Evolutionary conservation across 2,329 filamentous ascomycete species (phyloP).

Genomic region (Alternaria incomplexa): DNA sequence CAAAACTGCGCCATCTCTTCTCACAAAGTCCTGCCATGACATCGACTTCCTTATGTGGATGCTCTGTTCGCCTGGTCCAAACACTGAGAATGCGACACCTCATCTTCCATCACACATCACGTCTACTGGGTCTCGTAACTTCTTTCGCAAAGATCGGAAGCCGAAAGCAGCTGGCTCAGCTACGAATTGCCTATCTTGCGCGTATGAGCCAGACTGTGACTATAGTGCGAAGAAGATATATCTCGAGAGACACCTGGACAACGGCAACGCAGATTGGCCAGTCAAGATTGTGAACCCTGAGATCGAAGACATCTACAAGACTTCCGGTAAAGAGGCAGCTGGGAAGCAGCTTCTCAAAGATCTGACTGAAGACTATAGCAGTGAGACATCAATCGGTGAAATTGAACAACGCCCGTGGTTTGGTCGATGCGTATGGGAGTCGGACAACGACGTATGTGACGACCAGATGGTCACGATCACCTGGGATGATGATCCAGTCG

Average conservation of each 20-base stretch:
- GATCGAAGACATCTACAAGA: conserved; percentile 75
- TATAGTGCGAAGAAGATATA: conserved; percentile 89
- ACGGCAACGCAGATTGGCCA: conserved; percentile 78
- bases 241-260: conserved; percentile 69
- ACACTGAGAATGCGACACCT: conserved; percentile 52
- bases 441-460: conserved; percentile 92
- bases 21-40: conserved; percentile 97
- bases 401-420: conserved; percentile 70
- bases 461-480: conserved; percentile 87
- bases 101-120: conserved; percentile 79
- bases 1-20: conserved; percentile 76
- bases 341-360: conserved; percentile 56
- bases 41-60: conserved; percentile 94
- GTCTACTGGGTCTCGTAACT: conserved; percentile 77
- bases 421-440: conserved; percentile 92
- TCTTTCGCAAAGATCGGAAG: conserved; percentile 78
- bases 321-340: conserved; percentile 56
- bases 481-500: conserved; percentile 75
- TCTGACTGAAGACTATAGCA: conserved; percentile 62
- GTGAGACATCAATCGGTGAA: conserved; percentile 59
- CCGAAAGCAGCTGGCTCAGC: conserved; percentile 74
- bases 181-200: conserved; percentile 87
- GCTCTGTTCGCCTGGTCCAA: conserved; percentile 71
- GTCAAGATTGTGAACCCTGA: conserved; percentile 89
- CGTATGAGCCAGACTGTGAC: conserved; percentile 75